Evolutionary conservation across 192 early-diverging fungal species (phyloP).

Genomic region (Martensiomyces pterosporus): DNA sequence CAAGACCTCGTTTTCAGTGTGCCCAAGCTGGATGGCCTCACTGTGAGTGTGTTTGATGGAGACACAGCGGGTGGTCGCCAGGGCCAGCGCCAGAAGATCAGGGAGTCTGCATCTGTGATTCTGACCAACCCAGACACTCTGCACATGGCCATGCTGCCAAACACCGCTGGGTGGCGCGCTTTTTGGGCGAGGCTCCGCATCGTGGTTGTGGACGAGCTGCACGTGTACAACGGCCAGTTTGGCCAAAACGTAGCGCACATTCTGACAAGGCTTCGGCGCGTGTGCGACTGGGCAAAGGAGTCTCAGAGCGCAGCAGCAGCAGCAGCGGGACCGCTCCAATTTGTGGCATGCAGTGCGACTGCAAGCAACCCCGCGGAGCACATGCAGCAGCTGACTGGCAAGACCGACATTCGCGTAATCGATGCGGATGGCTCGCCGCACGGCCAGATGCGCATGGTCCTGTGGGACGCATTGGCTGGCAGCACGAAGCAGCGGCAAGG

Average conservation of each 20-base stretch:
- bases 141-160: conserved; percentile 64
- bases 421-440: conserved; percentile 22
- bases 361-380: conserved; percentile 53
- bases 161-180: conserved; percentile 52
- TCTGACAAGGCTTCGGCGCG: conserved; percentile 58
- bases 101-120: conserved; percentile 54
- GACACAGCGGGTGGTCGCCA: conserved; percentile 47
- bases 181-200: conserved; percentile 54
- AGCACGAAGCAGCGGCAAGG: too few relatives aligned
- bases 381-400: conserved; percentile 10
- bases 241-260: conserved; percentile 65
- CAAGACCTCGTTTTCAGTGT: conserved; percentile 16
- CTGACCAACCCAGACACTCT: conserved; percentile 85
- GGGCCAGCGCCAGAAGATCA: conserved; percentile 44
- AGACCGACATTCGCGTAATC: neutral
- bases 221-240: conserved; percentile 63
- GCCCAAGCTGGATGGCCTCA: conserved; percentile 16
- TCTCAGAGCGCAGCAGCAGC: too few relatives aligned
- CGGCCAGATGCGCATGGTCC: conserved; percentile 10
- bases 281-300: conserved; percentile 44
- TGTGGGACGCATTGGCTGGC: conserved; percentile 9
- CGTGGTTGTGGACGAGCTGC: conserved; percentile 76
- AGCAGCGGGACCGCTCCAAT: conserved; percentile 47
- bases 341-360: conserved; percentile 73
- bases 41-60: conserved; percentile 54